Evolutionary conservation across 352 stramenopile species (phyloP).

Genomic region (Plasmopara viticola): DNA sequence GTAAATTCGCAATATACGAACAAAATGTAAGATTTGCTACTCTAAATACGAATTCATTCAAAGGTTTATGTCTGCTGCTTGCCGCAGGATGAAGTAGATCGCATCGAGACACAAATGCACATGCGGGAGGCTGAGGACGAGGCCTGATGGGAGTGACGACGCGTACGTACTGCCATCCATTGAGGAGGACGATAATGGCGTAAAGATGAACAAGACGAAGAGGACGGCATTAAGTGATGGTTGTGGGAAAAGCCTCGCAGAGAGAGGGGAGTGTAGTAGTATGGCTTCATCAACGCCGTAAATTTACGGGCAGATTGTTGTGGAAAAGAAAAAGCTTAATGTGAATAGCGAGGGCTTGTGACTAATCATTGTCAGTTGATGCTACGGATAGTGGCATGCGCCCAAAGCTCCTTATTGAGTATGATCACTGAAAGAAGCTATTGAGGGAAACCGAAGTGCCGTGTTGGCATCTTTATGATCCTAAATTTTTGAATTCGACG

Average conservation of each 20-base stretch:
- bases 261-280: too few species aligned
- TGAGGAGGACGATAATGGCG: constrained; percentile 48
- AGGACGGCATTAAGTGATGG: constrained; percentile 77
- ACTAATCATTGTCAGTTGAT: constrained; percentile 71
- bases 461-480: constrained; percentile 78
- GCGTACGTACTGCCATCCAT: constrained; percentile 55
- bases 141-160: constrained; percentile 40
- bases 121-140: constrained; percentile 23
- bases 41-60: too few species aligned
- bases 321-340: constrained; percentile 30
- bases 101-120: constrained; percentile 19
- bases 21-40: too few species aligned
- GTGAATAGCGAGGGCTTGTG: constrained; percentile 56
- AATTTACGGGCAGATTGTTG: constrained; percentile 26
- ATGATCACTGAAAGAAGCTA: constrained; percentile 66
- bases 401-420: too few species aligned
- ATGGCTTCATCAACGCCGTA: constrained; percentile 44
- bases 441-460: constrained; percentile 63
- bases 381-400: constrained; percentile 83
- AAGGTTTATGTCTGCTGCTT: constrained; percentile 10
- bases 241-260: constrained; percentile 70
- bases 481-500: constrained; percentile 71
- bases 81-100: constrained; percentile 23
- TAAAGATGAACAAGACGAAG: constrained; percentile 38
- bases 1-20: not conserved